A percentile compares a stretch with the other conserved stretches of the same genome.
Evolutionary conservation across 352 stramenopile species (phyloP).

Genomic region (Phytophthora crassamura): DNA sequence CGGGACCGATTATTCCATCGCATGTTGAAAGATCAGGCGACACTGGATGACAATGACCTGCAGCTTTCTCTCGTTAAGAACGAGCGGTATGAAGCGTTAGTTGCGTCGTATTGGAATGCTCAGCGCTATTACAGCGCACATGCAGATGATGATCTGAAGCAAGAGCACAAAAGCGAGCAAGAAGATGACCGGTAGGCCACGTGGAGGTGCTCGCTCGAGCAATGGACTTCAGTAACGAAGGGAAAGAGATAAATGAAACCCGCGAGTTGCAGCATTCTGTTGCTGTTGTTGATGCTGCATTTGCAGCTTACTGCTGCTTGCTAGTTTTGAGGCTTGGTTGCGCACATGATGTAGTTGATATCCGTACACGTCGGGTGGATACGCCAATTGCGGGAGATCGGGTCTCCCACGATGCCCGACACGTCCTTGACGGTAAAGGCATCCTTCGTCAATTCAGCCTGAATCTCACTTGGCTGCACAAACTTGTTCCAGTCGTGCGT

Average conservation of each 20-base stretch:
- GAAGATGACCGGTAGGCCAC: constrained; percentile 20
- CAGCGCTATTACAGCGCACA: constrained; percentile 42
- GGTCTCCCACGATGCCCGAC: constrained; percentile 82
- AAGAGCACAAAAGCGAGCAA: background rate
- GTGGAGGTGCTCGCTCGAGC: too few relatives aligned
- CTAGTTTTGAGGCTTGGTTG: constrained; percentile 58
- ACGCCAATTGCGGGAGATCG: constrained; percentile 74
- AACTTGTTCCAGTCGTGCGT: constrained; percentile 91
- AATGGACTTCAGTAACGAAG: constrained; percentile 1
- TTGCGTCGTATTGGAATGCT: constrained; percentile 48
- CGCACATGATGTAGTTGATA: constrained; percentile 89
- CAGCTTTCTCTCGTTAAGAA: constrained; percentile 52
- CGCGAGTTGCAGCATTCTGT: background rate
- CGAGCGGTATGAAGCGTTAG: constrained; percentile 60
- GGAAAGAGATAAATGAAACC: too few relatives aligned
- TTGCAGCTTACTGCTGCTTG: constrained; percentile 2
- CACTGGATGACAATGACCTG: constrained; percentile 47
- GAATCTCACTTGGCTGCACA: constrained; percentile 73
- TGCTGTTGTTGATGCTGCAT: constrained; percentile 6
- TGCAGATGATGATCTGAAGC: constrained; percentile 8
- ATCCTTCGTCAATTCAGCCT: constrained; percentile 62
- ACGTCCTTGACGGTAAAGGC: constrained; percentile 69
- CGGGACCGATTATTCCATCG: constrained; percentile 71
- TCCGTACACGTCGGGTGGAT: constrained; percentile 76
- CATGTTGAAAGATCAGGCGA: constrained; percentile 74